Conservation (phyloP, 805 yeast genomes). For the Starmerella khaoyaiensis region DNA sequence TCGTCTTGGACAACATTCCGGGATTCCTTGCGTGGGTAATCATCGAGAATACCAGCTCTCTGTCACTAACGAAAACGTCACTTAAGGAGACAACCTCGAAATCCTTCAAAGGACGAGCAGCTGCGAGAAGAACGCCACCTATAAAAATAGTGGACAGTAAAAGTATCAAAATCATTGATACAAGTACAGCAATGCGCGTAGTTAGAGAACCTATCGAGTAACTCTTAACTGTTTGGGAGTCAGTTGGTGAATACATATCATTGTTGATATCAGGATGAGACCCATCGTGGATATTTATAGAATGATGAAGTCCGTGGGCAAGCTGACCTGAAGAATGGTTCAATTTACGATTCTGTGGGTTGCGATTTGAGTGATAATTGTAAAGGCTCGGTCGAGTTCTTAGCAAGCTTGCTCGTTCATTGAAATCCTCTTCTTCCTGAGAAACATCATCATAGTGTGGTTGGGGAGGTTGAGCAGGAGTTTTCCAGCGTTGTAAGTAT, state of each 20-base stretch:
- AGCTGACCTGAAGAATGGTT: background rate
- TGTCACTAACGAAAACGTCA: slow-evolving; percentile 66
- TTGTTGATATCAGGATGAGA: background rate
- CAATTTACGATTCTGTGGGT: slow-evolving; percentile 5
- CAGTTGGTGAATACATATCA: background rate
- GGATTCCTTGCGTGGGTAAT: slow-evolving; percentile 75
- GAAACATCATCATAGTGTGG: background rate
- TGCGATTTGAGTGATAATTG: slow-evolving; percentile 11
- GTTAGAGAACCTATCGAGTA: slow-evolving; percentile 4
- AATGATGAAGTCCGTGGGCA: background rate
- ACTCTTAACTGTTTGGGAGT: slow-evolving; percentile 5
- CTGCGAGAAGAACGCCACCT: slow-evolving; percentile 72
- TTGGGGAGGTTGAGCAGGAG: slow-evolving; percentile 4
- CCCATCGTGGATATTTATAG: background rate
- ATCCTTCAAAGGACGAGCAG: slow-evolving; percentile 67
- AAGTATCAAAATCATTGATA: slow-evolving; percentile 20
- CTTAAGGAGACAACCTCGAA: slow-evolving; percentile 49
- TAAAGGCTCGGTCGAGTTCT: slow-evolving; percentile 11
- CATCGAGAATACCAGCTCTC: slow-evolving; percentile 71
- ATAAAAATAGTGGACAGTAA: slow-evolving; percentile 48
- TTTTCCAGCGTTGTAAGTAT: slow-evolving; percentile 23
- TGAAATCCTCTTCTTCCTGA: background rate
- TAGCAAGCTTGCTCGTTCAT: slow-evolving; percentile 13
- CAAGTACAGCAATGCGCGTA: slow-evolving; percentile 7
- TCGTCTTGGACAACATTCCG: slow-evolving; percentile 57